Percentiles rank a stretch among this genome's conserved stretches.
Evolutionary conservation across 1,284 basidiomycete genomes (phyloP).

Genomic region (Naganishia albida): DNA sequence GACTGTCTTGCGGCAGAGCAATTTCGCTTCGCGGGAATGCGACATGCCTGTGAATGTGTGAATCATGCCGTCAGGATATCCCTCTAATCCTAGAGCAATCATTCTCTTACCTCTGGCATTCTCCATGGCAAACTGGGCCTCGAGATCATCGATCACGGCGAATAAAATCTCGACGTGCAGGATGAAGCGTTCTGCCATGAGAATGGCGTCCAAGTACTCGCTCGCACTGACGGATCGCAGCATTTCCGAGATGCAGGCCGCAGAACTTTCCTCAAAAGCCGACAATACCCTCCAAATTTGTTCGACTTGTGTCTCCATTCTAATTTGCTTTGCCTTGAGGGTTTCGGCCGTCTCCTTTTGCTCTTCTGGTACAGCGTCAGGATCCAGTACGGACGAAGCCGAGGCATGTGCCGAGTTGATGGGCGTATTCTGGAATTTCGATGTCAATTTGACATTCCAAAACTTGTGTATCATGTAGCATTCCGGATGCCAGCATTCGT

Average conservation of each 20-base stretch:
- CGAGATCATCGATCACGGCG: constrained; percentile 94
- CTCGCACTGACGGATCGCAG: constrained; percentile 94
- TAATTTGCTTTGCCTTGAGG: constrained; percentile 87
- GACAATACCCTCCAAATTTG: constrained; percentile 99
- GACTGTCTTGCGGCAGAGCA: constrained; percentile 98
- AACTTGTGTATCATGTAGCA: constrained; percentile 99
- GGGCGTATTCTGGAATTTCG: constrained; percentile 60
- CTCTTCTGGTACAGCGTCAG: constrained; percentile 70
- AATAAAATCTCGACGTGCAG: constrained; percentile 98
- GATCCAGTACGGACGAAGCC: constrained; percentile 47
- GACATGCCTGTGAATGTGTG: constrained; percentile 73
- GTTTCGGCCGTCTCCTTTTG: constrained; percentile 73
- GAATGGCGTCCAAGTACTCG: constrained; percentile 91
- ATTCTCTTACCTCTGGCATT: constrained; percentile 73
- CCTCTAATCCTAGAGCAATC: background rate
- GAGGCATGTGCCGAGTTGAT: constrained; percentile 60
- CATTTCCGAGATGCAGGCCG: constrained; percentile 99
- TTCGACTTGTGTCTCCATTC: constrained; percentile 97
- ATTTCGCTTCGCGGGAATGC: constrained; percentile 94
- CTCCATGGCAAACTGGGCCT: constrained; percentile 80
- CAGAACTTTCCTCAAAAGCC: constrained; percentile 96
- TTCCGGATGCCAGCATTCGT: constrained; percentile 99
- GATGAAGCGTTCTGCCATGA: constrained; percentile 98
- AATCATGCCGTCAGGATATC: constrained; percentile 10
- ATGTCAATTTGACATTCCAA: constrained; percentile 97